Base-by-base conservation (phyloP, 306 rosid genomes). In the Carpinus viminea region DNA sequence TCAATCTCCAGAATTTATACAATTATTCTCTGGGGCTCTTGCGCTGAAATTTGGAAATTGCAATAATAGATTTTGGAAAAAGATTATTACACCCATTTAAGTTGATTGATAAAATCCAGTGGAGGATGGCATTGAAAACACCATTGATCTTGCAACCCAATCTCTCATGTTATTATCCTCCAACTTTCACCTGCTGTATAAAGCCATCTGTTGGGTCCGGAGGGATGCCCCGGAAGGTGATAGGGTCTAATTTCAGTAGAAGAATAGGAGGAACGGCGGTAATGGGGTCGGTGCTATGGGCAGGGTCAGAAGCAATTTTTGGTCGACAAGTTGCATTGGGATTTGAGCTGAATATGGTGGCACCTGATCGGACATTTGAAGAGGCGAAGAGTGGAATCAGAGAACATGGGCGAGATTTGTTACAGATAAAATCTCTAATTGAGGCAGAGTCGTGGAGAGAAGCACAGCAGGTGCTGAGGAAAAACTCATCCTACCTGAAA, bases 361-460 rank as follows among this genome's bases (percentile, higher is more conserved):
- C 70, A 34, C 82, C 89, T 50, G 85, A 73, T 13, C 85, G 82
- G 71, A 72, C 84, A 7, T 6, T 80, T 10, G 86, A 84, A 74
- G 85, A 86, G 76, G 92, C 90, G 1, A 78, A 82, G 82, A 76
- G 81, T 75, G 85, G 83, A 55, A 62, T 86, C 74, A 80, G 68
- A 74, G 82, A 55, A 4, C 85, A 86, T 38, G 87, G 84, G 1
- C 54, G 59, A 61, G 80, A 80, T 64, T 54, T 88, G 45, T 26
- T 86, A 9, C 28, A 82, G 53, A 79, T 91, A 72, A 91, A 76
- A 64, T 81, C 78, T 26, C 66, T 92, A 5, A 83, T 94, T 16
- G 95, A 92, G 71, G 74, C 80, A 48, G 85, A 77, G 79, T 87
- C 89, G 12, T 91, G 97, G 97, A 76, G 65, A 46, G 87, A 86